Conservation (phyloP, 345 rosid genomes). For the Melaleuca alternifolia region DNA sequence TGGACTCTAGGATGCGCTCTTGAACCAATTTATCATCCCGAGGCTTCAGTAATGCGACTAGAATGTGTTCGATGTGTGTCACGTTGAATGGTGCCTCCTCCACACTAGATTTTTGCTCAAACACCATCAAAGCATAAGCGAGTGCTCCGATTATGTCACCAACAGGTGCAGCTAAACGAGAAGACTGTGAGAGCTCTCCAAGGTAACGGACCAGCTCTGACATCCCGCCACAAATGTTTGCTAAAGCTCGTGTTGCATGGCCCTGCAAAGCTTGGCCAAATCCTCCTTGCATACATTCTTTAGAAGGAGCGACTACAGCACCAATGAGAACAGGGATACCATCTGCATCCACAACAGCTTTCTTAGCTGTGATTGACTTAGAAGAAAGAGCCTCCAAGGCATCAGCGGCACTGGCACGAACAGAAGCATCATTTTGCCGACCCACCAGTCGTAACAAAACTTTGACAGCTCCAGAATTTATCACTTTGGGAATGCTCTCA, state of each 20-base stretch:
- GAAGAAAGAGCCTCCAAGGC: constrained; percentile 76
- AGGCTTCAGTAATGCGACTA: constrained; percentile 57
- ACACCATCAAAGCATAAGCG: constrained; percentile 70
- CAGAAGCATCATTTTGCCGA: constrained; percentile 38
- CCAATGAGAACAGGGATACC: constrained; percentile 62
- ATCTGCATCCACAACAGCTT: constrained; percentile 45
- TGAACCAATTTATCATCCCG: constrained; percentile 54
- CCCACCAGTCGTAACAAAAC: constrained; percentile 53
- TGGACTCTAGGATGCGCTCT: constrained; percentile 82
- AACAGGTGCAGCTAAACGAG: constrained; percentile 64
- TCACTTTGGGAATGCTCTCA: constrained; percentile 48
- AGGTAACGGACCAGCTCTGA: constrained; percentile 53
- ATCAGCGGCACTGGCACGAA: constrained; percentile 71
- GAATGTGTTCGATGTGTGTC: constrained; percentile 41
- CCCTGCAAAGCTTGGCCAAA: constrained; percentile 41
- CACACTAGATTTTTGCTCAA: constrained; percentile 29
- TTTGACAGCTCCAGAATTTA: constrained; percentile 68
- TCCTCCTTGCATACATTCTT: constrained; percentile 68
- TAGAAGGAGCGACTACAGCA: constrained; percentile 77
- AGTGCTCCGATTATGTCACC: constrained; percentile 79
- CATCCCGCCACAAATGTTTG: constrained; percentile 76
- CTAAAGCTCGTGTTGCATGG: constrained; percentile 67
- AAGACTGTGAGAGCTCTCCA: constrained; percentile 55
- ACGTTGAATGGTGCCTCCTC: constrained; percentile 55
- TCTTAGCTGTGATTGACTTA: constrained; percentile 52